These are phyloP conservation scores for Kalmanozyma brasiliensis DNA, from an alignment of 1,284 basidiomycete genomes.

Conservation along the genomic window DNA sequence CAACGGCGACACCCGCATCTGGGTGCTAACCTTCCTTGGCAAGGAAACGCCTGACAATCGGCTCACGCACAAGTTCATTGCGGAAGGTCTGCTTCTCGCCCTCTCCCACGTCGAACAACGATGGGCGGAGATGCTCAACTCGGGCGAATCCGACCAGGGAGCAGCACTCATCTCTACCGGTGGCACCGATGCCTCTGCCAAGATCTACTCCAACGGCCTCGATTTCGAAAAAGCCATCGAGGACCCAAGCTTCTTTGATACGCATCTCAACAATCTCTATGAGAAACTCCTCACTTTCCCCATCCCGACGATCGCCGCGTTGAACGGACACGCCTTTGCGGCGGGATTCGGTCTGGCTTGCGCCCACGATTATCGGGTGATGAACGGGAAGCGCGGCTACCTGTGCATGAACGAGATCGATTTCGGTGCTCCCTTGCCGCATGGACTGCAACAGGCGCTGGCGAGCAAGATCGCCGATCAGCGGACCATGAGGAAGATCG, in stretches of 20 bases:
- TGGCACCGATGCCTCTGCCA: conserved; percentile 25
- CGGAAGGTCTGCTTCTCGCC: conserved; percentile 76
- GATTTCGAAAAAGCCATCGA: conserved; percentile 76
- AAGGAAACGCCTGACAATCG: conserved; percentile 74
- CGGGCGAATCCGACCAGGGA: conserved; percentile 41
- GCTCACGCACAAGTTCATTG: conserved; percentile 73
- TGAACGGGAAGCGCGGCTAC: conserved; percentile 85
- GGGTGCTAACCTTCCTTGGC: conserved; percentile 51
- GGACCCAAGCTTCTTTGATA: conserved; percentile 76
- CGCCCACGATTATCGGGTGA: conserved; percentile 87
- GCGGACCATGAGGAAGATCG: conserved; percentile 77
- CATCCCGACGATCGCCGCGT: conserved; percentile 78
- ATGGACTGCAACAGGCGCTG: conserved; percentile 73
- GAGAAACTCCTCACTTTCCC: conserved; percentile 70
- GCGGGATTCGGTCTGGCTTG: conserved; percentile 83
- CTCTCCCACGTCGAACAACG: conserved; percentile 80
- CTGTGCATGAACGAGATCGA: conserved; percentile 86
- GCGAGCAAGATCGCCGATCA: conserved; percentile 76
- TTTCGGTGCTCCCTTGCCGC: conserved; percentile 59
- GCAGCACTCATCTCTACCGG: conserved; percentile 62
- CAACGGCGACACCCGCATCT: conserved; percentile 46
- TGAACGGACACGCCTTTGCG: conserved; percentile 92
- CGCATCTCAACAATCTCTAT: conserved; percentile 70
- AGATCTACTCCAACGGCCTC: conserved; percentile 72
- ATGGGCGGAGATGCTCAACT: conserved; percentile 73